These are phyloP conservation scores for Phytophthora quininea DNA, from an alignment of 352 stramenopile species.

Conservation along the genomic window DNA sequence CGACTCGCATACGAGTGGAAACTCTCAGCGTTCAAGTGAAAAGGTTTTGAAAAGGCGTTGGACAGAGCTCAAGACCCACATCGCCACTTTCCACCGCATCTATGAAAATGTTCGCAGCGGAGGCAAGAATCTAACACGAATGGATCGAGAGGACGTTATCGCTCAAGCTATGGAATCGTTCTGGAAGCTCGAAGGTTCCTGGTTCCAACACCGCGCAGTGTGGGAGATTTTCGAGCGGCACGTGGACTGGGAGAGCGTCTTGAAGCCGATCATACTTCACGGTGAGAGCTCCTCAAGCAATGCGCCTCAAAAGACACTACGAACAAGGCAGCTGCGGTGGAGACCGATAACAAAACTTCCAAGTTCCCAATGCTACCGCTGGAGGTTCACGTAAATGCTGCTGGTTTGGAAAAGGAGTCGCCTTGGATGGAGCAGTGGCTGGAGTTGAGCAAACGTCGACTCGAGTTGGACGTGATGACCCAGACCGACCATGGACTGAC, in stretches of 20 bases:
- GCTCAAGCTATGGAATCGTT: conserved; percentile 1
- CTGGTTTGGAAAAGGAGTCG: neutral
- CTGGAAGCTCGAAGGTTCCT: conserved; percentile 1
- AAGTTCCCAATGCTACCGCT: too few relatives aligned
- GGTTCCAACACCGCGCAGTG: conserved; percentile 16
- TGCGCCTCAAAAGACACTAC: too few relatives aligned
- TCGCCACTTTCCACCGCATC: conserved; percentile 8
- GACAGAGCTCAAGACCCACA: neutral
- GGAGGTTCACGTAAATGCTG: too few relatives aligned
- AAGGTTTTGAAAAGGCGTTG: conserved; percentile 1
- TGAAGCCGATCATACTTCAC: conserved; percentile 5
- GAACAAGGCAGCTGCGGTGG: too few relatives aligned
- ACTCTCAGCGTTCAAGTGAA: neutral
- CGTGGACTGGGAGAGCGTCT: conserved; percentile 7
- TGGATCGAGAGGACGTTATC: conserved; percentile 4
- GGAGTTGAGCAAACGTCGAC: conserved; percentile 3
- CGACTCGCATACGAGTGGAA: too few relatives aligned
- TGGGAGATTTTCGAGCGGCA: conserved; percentile 19
- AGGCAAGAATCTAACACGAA: neutral
- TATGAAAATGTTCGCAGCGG: conserved; percentile 3
- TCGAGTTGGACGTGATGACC: conserved; percentile 19
- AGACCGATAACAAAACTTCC: too few relatives aligned
- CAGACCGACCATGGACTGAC: conserved; percentile 3
- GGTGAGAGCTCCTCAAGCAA: too few relatives aligned
- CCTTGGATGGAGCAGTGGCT: conserved; percentile 4